Evolutionary conservation across 2,329 filamentous ascomycete species (phyloP), one percentile per base, ranked within the genome.

Genomic region (Podosphaera fusca): DNA sequence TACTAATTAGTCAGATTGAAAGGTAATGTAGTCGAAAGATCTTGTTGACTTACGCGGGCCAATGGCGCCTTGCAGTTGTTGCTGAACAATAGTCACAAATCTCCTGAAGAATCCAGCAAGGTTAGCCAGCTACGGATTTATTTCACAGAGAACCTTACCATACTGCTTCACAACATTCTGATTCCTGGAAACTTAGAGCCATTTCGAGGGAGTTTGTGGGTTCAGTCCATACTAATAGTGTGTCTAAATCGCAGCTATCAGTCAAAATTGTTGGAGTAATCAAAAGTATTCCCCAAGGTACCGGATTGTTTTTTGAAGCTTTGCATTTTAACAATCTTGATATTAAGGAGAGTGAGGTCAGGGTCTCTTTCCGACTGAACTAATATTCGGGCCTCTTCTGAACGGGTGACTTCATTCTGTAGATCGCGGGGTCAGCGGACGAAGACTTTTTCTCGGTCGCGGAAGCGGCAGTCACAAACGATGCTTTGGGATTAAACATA

Each of bases 191-290:
- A 68, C 89, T 95, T 61, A 98, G 77, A 49, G 92, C 92, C 92
- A 98, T 96, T 68, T 98, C 92, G 57, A 89, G 81, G 58, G 85
- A 85, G 71, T 82, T 92, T 59, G 68, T 71, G 3, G 81, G 79
- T 68, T 96, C 92, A 45, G 90, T 95, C 92, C 92, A 98, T 60
- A 98, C 89, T 60, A 98, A 96, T 60, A 98, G 79, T 2, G 92
- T 98, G 69, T 96, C 90, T 94, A 57, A 42, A 49, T 21, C 57
- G 7, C 36, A 33, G n/a, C 12, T 12, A 12, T 55, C 21, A 55
- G 53, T 12, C 2, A 21, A 34, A 9, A 14, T 30, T 50, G 12
- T 1, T 50, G 29, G 2, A 31, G 9, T 7, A 31, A 7, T 30
- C 21, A 3, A 12, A 3, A 31, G 9, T n/a, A 36, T 36, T 53